These are phyloP conservation scores for Aspergillus taichungensis DNA, from an alignment of 495 filamentous ascomycete species.

Conservation along the genomic window DNA sequence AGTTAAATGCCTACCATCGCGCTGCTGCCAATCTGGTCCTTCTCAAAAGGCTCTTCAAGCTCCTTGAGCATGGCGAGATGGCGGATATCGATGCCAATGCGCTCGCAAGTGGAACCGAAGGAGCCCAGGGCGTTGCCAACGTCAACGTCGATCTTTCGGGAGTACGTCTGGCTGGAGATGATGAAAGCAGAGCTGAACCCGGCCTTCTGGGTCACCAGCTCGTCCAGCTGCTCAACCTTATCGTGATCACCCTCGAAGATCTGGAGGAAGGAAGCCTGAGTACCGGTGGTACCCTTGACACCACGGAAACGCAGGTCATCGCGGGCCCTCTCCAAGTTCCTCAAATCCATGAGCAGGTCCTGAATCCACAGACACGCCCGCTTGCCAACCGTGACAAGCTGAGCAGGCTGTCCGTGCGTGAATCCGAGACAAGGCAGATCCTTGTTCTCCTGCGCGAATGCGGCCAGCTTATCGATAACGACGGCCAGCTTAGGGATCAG, in stretches of 20 bases:
- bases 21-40: constrained; percentile 44
- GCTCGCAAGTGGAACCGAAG: constrained; percentile 75
- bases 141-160: constrained; percentile 76
- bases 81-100: constrained; percentile 66
- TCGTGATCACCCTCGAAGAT: constrained; percentile 73
- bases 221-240: constrained; percentile 67
- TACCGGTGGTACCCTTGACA: constrained; percentile 71
- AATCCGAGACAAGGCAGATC: constrained; percentile 56
- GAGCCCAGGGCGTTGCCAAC: constrained; percentile 72
- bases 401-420: constrained; percentile 78
- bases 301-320: constrained; percentile 76
- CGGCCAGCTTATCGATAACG: constrained; percentile 69
- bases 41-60: constrained; percentile 90
- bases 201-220: constrained; percentile 74
- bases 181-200: constrained; percentile 67
- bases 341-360: constrained; percentile 80
- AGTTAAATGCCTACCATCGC: constrained; percentile 34
- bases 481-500: constrained; percentile 79
- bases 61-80: constrained; percentile 74
- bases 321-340: constrained; percentile 67
- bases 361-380: constrained; percentile 73
- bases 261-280: constrained; percentile 70
- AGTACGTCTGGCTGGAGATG: constrained; percentile 74
- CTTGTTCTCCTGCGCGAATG: constrained; percentile 74
- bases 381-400: constrained; percentile 75